Conservation (phyloP, 2,329 filamentous ascomycete species). For the Trichoderma cornu-damae region DNA sequence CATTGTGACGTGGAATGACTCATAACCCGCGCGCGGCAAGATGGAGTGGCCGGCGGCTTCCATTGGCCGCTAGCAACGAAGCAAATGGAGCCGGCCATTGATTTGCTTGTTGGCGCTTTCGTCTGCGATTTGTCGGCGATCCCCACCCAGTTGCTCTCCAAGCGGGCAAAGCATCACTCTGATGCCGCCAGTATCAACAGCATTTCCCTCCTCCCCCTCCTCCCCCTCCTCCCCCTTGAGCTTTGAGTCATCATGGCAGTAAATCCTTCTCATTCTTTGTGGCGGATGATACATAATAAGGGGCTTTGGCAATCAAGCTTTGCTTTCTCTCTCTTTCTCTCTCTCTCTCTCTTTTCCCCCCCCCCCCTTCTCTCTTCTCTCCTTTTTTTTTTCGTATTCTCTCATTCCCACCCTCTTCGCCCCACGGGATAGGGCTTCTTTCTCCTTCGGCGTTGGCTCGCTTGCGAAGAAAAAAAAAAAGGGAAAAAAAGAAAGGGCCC, state of each 20-base stretch:
- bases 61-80: neutral
- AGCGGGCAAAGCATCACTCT: neutral
- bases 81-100: neutral
- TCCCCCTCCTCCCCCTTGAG: too few relatives aligned
- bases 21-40: neutral
- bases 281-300: neutral
- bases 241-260: too few relatives aligned
- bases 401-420: too few relatives aligned
- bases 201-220: too few relatives aligned
- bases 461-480: neutral
- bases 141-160: neutral
- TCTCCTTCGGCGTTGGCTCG: too few relatives aligned
- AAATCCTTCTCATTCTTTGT: neutral
- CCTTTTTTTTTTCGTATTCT: too few relatives aligned
- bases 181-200: neutral
- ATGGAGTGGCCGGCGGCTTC: neutral
- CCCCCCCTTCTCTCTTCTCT: too few relatives aligned
- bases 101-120: neutral
- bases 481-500: neutral
- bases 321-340: neutral
- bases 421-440: too few relatives aligned
- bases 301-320: neutral
- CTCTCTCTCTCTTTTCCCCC: neutral
- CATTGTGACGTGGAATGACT: neutral
- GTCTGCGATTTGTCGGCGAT: neutral